Evolutionary conservation across 805 yeast species (phyloP), one percentile per base, ranked within the genome.

Genomic region (Candida gorgasii): DNA sequence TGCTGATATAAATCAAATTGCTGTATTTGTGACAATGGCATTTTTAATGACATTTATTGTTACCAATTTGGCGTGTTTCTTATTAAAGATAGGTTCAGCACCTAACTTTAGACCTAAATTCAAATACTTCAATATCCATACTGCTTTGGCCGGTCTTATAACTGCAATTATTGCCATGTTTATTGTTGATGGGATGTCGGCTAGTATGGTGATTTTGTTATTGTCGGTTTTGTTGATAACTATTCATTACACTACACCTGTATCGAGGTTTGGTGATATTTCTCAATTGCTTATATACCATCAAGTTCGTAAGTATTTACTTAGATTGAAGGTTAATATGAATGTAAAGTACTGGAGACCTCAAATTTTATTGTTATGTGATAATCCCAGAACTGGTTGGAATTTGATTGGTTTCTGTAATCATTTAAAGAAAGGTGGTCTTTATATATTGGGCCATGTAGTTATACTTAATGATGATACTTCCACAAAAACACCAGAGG

Each of bases 281-380:
- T 90, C 98, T 2, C 99, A 93, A 63, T 80, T 90, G 31, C 73
- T 93, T 47, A 92, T 93, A 38, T 93, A 93, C 61, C 99, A 93
- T 59, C 99, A 93, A 63, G 98, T 93, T 8, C 72, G 99, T 51
- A 93, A 93, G 59, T 93, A 93, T 57, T 67, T 89, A 33, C 66
- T 93, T 46, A 72, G 95, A 41, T 71, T 92, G 32, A 78, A 89
- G 45, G 89, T 89, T 54, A 96, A 93, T 56, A 65, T 70, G 68
- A 95, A 92, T 59, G 97, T 93, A 40, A 93, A 93, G 64, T 93
- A 90, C 60, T 93, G 99, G 99, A 75, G 99, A 53, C 99, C 99
- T 0, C 99, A 93, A 61, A 84, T 93, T 29, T 68, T 93, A 45
- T 65, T 93, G 22, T 67, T 93, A 24, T 92, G 90, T 30, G 98